Evolutionary conservation across 495 filamentous ascomycete species (phyloP).

Genomic region (Penicillium turbatum): DNA sequence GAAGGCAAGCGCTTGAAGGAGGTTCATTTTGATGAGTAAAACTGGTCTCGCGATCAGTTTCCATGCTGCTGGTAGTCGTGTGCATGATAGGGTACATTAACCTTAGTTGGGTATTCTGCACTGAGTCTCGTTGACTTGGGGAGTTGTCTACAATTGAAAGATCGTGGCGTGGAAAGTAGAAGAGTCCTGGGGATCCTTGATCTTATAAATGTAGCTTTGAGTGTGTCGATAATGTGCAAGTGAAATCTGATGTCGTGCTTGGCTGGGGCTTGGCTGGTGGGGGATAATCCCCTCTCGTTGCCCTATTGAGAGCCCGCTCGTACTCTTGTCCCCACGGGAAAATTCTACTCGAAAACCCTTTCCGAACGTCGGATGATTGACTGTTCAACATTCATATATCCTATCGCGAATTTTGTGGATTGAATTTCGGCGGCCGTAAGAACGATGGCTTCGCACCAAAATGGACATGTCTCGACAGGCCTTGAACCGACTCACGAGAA

Average conservation of each 20-base stretch:
- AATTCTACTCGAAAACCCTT: neutral
- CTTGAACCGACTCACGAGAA: neutral
- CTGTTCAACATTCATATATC: neutral
- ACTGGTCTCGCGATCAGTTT: constrained; percentile 38
- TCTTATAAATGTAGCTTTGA: neutral
- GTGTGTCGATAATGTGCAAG: constrained; percentile 6
- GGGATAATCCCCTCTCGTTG: constrained; percentile 8
- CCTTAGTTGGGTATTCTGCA: constrained; percentile 46
- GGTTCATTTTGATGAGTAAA: constrained; percentile 32
- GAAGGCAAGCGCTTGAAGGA: constrained; percentile 18
- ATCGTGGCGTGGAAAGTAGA: neutral
- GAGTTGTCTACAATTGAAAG: neutral
- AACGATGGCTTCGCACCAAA: neutral
- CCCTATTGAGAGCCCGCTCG: constrained; percentile 23
- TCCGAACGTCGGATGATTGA: neutral
- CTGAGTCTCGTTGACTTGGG: constrained; percentile 19
- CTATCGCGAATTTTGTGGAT: neutral
- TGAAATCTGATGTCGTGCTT: constrained; percentile 23
- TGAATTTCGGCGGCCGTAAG: neutral
- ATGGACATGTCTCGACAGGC: neutral
- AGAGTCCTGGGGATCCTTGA: neutral
- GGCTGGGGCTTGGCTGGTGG: neutral
- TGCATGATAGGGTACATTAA: constrained; percentile 53
- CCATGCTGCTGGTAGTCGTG: constrained; percentile 28
- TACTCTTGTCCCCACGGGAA: neutral